Percentiles rank a stretch among this genome's conserved stretches.
These are phyloP conservation scores for Microdochium nivale DNA, from an alignment of 2,329 filamentous ascomycete species.

Conservation along the genomic window DNA sequence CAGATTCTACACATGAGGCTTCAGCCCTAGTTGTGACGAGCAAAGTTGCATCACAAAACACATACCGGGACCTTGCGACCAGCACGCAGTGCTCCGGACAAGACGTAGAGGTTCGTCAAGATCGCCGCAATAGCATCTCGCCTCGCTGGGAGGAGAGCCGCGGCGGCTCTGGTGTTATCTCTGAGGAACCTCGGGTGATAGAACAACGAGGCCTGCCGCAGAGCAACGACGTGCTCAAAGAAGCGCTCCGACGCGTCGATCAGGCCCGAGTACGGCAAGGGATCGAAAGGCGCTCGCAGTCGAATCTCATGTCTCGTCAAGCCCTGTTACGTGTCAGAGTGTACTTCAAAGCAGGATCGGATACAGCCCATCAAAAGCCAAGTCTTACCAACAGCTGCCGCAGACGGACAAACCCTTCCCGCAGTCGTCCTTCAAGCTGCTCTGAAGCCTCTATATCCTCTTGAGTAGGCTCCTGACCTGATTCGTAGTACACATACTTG, in stretches of 20 bases:
- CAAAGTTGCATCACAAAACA: not conserved
- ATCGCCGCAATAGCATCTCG: slow-evolving; percentile 50
- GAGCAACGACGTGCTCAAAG: slow-evolving; percentile 49
- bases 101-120: slow-evolving; percentile 48
- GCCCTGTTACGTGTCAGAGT: slow-evolving; percentile 18
- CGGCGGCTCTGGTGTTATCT: slow-evolving; percentile 38
- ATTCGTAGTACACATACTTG: slow-evolving; percentile 50
- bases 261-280: slow-evolving; percentile 45
- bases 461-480: slow-evolving; percentile 39
- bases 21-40: no score
- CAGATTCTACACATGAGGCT: not conserved
- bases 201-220: slow-evolving; percentile 48
- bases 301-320: slow-evolving; percentile 52
- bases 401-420: slow-evolving; percentile 51
- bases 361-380: not conserved
- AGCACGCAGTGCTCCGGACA: slow-evolving; percentile 45
- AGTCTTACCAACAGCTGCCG: slow-evolving; percentile 40
- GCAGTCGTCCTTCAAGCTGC: slow-evolving; percentile 48
- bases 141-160: slow-evolving; percentile 38
- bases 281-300: slow-evolving; percentile 47
- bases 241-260: slow-evolving; percentile 48
- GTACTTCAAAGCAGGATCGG: no score
- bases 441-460: slow-evolving; percentile 45
- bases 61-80: slow-evolving; percentile 39
- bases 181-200: slow-evolving; percentile 45